Evolutionary conservation across 2,329 filamentous ascomycete genomes (phyloP).

Genomic region (Penicillium sp.): DNA sequence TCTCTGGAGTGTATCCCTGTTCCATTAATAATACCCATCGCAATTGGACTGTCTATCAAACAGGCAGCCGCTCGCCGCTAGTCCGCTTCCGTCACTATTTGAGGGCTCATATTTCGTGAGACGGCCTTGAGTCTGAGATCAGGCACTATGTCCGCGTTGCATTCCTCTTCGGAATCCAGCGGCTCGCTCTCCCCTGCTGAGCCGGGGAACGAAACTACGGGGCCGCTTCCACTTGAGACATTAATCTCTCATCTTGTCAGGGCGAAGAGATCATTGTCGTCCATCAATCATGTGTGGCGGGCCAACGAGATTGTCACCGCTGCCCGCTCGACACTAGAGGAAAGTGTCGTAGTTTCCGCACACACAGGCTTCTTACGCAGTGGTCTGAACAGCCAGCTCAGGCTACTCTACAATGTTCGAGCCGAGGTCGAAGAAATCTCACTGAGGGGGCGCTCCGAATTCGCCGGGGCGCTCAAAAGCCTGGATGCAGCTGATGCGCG

Average conservation of each 20-base stretch:
- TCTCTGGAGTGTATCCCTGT: not conserved
- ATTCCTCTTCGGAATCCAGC: slow-evolving; percentile 35
- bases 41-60: not conserved
- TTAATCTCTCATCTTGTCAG: slow-evolving; percentile 84
- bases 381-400: slow-evolving; percentile 60
- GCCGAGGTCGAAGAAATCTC: slow-evolving; percentile 51
- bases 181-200: slow-evolving; percentile 19
- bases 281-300: slow-evolving; percentile 80
- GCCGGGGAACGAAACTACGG: slow-evolving; percentile 23
- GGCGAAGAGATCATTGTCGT: slow-evolving; percentile 84
- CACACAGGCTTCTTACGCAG: slow-evolving; percentile 70
- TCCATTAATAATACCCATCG: slow-evolving; percentile 1
- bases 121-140: not conserved
- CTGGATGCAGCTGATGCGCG: slow-evolving; percentile 64
- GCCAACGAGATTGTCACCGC: slow-evolving; percentile 84
- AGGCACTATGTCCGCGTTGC: slow-evolving; percentile 37
- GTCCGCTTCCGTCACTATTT: slow-evolving; percentile 4
- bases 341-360: slow-evolving; percentile 74
- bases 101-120: not conserved
- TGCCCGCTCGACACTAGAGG: slow-evolving; percentile 76
- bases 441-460: slow-evolving; percentile 48
- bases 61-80: slow-evolving; percentile 3
- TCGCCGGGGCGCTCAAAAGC: slow-evolving; percentile 56
- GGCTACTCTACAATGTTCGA: slow-evolving; percentile 49
- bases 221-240: slow-evolving; percentile 64